A percentile compares a stretch with the other conserved stretches of the same genome.
Evolutionary conservation across 2,329 filamentous ascomycete species (phyloP).

Genomic region (Phyllosticta paracitricarpa): DNA sequence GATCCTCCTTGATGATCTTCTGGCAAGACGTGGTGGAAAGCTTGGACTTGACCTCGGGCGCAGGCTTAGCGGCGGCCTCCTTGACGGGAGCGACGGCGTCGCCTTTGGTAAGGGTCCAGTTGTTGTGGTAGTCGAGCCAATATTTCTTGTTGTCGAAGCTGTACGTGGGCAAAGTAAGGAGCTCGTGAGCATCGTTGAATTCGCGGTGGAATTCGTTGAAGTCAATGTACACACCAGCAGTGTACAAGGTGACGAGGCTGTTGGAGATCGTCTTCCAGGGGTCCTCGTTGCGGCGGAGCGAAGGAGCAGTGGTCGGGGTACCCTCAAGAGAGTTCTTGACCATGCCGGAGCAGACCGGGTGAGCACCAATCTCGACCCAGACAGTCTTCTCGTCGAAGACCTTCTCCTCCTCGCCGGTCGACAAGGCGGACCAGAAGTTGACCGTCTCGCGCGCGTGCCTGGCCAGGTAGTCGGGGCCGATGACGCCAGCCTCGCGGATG

Average conservation of each 20-base stretch:
- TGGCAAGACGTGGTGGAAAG: conserved; percentile 58
- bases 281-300: conserved; percentile 52
- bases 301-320: conserved; percentile 46
- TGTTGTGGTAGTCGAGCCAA: conserved; percentile 61
- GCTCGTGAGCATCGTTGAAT: conserved; percentile 47
- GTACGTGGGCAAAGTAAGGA: conserved; percentile 59
- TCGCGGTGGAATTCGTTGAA: conserved; percentile 62
- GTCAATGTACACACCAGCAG: conserved; percentile 51
- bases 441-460: conserved; percentile 59
- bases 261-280: conserved; percentile 54
- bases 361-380: conserved; percentile 66
- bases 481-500: conserved; percentile 45
- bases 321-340: conserved; percentile 53
- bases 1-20: conserved; percentile 51
- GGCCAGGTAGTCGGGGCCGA: conserved; percentile 54
- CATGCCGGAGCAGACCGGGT: conserved; percentile 59
- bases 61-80: conserved; percentile 26
- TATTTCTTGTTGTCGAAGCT: conserved; percentile 62
- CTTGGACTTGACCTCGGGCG: conserved; percentile 40
- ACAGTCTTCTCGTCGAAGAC: conserved; percentile 55
- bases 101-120: conserved; percentile 63
- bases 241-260: conserved; percentile 51
- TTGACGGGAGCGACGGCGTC: conserved; percentile 39
- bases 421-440: conserved; percentile 55
- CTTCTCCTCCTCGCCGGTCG: conserved; percentile 47